These are phyloP conservation scores for Solanum okadae DNA, from an alignment of 257 asterid species.

Conservation along the genomic window DNA sequence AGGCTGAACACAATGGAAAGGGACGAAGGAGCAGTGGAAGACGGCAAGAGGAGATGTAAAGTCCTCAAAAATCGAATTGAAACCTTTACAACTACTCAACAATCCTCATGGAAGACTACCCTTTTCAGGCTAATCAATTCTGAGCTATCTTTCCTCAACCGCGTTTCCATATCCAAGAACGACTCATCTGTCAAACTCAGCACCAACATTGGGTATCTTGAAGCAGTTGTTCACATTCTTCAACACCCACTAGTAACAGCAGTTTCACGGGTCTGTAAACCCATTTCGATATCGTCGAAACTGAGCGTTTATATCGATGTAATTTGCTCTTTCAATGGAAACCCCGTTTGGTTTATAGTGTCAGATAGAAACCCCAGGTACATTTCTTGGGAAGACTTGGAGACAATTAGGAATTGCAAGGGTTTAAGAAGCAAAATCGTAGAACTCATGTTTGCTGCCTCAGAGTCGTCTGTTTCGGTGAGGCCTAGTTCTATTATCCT, in stretches of 20 bases:
- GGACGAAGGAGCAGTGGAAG: conserved; percentile 26
- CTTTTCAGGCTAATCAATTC: conserved; percentile 56
- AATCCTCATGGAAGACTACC: conserved; percentile 34
- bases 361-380: conserved; percentile 74
- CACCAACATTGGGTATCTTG: conserved; percentile 78
- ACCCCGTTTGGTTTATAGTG: conserved; percentile 84
- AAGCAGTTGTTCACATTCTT: conserved; percentile 66
- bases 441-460: conserved; percentile 52
- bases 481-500: conserved; percentile 57
- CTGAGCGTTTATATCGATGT: conserved; percentile 56
- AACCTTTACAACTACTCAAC: conserved; percentile 7
- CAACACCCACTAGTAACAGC: conserved; percentile 54
- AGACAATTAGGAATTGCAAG: conserved; percentile 4
- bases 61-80: conserved; percentile 36
- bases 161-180: conserved; percentile 20
- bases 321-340: conserved; percentile 56
- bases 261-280: conserved; percentile 78
- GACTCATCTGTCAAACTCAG: conserved; percentile 44
- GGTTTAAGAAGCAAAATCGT: conserved; percentile 43
- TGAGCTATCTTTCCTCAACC: conserved; percentile 72
- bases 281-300: conserved; percentile 23
- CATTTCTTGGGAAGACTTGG: conserved; percentile 39
- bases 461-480: conserved; percentile 38
- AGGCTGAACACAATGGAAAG: neutral
- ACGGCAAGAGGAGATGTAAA: conserved; percentile 50